Evolutionary conservation across 306 rosid species (phyloP), one percentile per base, ranked within the genome.

Genomic region (Acmispon strigosus): DNA sequence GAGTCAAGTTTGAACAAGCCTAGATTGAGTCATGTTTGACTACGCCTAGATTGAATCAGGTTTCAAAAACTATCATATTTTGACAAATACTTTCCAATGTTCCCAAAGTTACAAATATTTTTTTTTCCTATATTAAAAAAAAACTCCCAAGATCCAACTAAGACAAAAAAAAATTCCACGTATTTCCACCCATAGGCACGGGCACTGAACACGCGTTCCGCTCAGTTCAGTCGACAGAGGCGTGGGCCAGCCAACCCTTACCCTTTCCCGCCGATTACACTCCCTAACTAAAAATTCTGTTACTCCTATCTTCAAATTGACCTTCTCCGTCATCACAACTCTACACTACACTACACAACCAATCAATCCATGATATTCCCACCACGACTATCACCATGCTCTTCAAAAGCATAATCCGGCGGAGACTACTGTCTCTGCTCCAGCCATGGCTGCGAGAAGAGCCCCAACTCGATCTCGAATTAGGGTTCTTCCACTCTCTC

Each of bases 361-460:
- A 52, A 48, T 16, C 50, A 19, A 27, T 64, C 67, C 51, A 78
- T 74, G 78, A 7, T n/a, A 32, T 16, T 7, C 0, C 32, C 4
- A 49, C 51, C 6, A 14, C 36, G 15, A 11, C 39, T 3, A 8
- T 10, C 3, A 55, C 63, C 8, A 92, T 92, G 96, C 84, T 83
- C 13, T 70, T 81, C n/a, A 57, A 70, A 62, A 76, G 7, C 84
- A 8, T 80, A 34, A 37, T 86, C 74, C 81, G 76, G 61, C 86
- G 87, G 87, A 86, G 79, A 48, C 83, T 88, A 20, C 82, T 83
- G 66, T 77, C 92, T 79, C 86, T 88, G 68, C 85, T 93, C 10
- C 87, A 70, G 76, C 96, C 97, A 76, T 90, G 97, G 98, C 62
- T 93, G 1, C 84, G 47, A 3, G 89, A 83, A 37, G 89, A 86